phyloP scores from a whole-genome alignment of 129 eudicot genomes.

The Gnaphalium uliginosum region DNA sequence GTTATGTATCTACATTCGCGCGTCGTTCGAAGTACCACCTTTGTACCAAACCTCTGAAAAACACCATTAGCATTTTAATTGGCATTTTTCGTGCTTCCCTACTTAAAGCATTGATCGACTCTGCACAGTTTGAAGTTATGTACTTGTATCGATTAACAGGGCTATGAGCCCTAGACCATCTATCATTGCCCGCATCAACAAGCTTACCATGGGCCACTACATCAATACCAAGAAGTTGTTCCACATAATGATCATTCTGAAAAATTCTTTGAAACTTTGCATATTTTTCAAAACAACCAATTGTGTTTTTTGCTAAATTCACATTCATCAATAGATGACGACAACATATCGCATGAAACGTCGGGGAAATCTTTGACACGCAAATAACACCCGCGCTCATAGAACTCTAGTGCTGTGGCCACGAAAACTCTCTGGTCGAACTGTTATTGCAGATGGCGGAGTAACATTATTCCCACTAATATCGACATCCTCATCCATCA shows the following conservation, averaged over 20 bases:
- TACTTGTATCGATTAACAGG: no score
- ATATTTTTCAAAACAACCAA: neutral
- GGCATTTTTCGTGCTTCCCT: neutral
- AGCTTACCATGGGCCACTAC: neutral
- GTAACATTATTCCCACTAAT: no score
- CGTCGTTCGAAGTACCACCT: no score
- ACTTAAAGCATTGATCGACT: neutral
- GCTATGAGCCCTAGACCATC: slow-evolving; percentile 9
- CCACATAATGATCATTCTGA: neutral
- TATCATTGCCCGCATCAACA: neutral
- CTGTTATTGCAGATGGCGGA: no score
- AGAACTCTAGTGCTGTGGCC: no score
- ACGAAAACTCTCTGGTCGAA: no score
- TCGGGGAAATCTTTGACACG: no score
- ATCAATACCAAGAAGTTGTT: neutral
- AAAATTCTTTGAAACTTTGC: neutral
- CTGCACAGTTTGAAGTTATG: neutral
- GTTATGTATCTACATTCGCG: no score
- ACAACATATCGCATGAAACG: neutral
- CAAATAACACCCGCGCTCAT: no score
- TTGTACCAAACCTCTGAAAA: no score
- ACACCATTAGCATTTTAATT: neutral
- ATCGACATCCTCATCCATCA: no score
- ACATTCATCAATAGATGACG: neutral
- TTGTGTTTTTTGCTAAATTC: neutral